A percentile compares a stretch with the other conserved stretches of the same genome.
Evolutionary conservation across 208 protist genomes (phyloP).

Genomic region (Crithidia expoeki): DNA sequence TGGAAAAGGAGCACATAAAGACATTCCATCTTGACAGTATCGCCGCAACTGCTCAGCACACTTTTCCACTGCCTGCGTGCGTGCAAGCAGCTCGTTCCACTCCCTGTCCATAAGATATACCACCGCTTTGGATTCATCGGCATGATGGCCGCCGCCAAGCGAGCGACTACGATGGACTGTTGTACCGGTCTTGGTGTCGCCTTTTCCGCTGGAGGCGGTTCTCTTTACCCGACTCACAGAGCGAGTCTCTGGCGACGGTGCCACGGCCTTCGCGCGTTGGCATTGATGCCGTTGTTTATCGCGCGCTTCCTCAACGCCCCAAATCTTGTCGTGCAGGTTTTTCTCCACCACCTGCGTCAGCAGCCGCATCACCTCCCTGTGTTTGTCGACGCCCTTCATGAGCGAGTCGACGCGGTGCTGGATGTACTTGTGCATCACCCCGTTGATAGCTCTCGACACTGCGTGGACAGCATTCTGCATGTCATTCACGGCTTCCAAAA

Average conservation of each 20-base stretch:
- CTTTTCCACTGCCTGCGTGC: slow-evolving; percentile 37
- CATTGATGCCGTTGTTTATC: slow-evolving; percentile 42
- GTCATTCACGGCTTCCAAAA: slow-evolving; percentile 53
- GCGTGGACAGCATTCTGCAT: slow-evolving; percentile 59
- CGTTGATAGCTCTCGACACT: slow-evolving; percentile 55
- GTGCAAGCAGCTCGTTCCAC: slow-evolving; percentile 42
- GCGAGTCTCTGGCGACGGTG: neutral
- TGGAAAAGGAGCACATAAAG: neutral
- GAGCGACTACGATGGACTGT: slow-evolving; percentile 22
- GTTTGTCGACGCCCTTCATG: slow-evolving; percentile 69
- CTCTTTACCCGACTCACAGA: neutral
- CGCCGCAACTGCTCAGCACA: slow-evolving; percentile 36
- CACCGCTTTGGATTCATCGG: slow-evolving; percentile 51
- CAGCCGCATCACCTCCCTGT: slow-evolving; percentile 72
- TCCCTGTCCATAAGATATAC: slow-evolving; percentile 57
- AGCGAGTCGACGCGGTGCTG: slow-evolving; percentile 69
- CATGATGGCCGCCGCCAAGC: slow-evolving; percentile 62
- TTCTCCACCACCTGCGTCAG: slow-evolving; percentile 74
- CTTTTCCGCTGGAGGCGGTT: neutral
- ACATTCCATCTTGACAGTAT: slow-evolving; percentile 53
- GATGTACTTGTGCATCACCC: slow-evolving; percentile 75
- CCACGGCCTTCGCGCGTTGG: slow-evolving; percentile 40
- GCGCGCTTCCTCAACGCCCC: slow-evolving; percentile 35
- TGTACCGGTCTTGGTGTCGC: neutral
- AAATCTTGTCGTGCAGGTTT: slow-evolving; percentile 79